phyloP scores from a whole-genome alignment of 331 rosid species.

The Cydonia oblonga region DNA sequence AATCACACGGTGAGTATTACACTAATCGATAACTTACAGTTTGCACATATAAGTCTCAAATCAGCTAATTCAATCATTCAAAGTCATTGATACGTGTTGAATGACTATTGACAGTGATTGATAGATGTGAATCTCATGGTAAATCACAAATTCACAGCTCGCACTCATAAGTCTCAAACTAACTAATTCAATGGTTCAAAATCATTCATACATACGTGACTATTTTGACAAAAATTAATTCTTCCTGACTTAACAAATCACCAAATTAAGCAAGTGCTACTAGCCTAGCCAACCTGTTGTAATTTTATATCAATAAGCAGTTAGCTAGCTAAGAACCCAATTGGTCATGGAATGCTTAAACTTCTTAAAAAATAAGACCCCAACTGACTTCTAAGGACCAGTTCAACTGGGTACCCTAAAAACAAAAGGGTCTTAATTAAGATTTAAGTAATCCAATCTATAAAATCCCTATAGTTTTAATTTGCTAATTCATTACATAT shows the following conservation, averaged over 20 bases:
- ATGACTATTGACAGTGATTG: no score
- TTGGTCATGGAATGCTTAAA: constrained; percentile 5
- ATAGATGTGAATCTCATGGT: background rate
- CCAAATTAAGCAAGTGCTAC: background rate
- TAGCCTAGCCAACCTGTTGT: background rate
- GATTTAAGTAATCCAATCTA: constrained; percentile 20
- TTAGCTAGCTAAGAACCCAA: background rate
- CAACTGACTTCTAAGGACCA: background rate
- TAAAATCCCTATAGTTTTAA: constrained; percentile 4
- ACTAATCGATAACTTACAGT: background rate
- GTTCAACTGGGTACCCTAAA: background rate
- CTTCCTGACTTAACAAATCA: background rate
- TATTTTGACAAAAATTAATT: no score
- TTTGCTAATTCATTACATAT: constrained; percentile 12
- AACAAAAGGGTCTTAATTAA: background rate
- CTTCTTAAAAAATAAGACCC: constrained; percentile 12
- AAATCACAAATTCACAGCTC: no score
- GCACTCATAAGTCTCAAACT: background rate
- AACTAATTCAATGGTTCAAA: background rate
- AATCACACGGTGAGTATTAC: background rate
- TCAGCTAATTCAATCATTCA: no score
- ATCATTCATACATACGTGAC: no score
- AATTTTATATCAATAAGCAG: background rate
- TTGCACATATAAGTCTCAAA: no score
- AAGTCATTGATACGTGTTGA: background rate